Percentiles rank a stretch among this genome's conserved stretches.
These are phyloP conservation scores for Colletotrichum filicis DNA, from an alignment of 2,329 filamentous ascomycete genomes.

Conservation along the genomic window DNA sequence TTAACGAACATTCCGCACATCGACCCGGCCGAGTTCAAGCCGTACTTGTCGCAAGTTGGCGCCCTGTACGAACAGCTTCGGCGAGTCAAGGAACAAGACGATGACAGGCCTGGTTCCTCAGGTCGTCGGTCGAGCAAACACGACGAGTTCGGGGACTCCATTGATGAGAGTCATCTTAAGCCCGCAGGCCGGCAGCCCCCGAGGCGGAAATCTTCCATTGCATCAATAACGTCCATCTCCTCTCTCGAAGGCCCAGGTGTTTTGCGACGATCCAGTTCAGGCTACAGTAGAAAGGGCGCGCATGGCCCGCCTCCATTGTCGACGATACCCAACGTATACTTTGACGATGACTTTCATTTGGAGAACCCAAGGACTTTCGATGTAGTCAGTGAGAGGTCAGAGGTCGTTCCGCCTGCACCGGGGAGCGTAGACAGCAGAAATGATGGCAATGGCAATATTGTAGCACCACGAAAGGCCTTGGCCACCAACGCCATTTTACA, in stretches of 20 bases:
- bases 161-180: conserved; percentile 58
- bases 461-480: conserved; percentile 81
- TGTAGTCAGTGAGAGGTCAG: conserved; percentile 93
- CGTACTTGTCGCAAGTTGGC: conserved; percentile 88
- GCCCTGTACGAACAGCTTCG: conserved; percentile 90
- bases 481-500: conserved; percentile 97
- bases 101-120: conserved; percentile 55
- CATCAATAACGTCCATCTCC: conserved; percentile 61
- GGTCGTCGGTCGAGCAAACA: conserved; percentile 50
- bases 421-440: conserved; percentile 64
- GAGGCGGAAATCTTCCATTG: conserved; percentile 53
- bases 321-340: conserved; percentile 93
- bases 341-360: conserved; percentile 93
- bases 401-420: conserved; percentile 82
- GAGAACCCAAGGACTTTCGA: conserved; percentile 98
- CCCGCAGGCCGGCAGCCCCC: conserved; percentile 53
- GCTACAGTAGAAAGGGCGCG: conserved; percentile 65
- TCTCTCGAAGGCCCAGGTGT: conserved; percentile 59
- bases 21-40: conserved; percentile 81
- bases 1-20: conserved; percentile 89
- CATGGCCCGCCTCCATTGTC: conserved; percentile 87
- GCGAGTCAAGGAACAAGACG: conserved; percentile 81
- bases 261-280: conserved; percentile 57
- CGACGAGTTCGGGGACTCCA: conserved; percentile 53
- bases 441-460: conserved; percentile 65